Base-by-base conservation (phyloP, 345 rosid genomes). In the Sisymbrium irio region DNA sequence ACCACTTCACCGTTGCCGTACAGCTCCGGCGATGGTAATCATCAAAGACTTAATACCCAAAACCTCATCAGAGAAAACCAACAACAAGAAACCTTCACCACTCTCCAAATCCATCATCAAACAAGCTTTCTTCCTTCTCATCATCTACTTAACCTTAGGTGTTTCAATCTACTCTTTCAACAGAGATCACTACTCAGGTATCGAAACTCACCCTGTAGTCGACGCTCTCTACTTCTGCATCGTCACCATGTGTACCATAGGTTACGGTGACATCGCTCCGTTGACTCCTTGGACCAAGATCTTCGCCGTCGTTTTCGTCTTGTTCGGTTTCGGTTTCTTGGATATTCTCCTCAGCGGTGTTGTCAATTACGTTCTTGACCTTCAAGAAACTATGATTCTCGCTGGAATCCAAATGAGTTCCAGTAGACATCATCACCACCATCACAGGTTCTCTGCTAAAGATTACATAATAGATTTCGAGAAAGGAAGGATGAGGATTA, bases 11-110 rank as follows among this genome's bases (percentile, higher is more conserved):
- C 80, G 98, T 10, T 85, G 79, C 60, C 85, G 74, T 62, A 91
- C 98, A 2, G 96, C 98, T 35, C 97, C 98, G 8, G 98, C 96
- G 49, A 81, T 94, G 92, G 82, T 83, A 9, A 84, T 85, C 41
- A 69, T 89, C 72, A 78, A 77, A 15, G 86, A 88, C 74, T 55
- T 78, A 6, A 76, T 76, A 44, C 69, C 77, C 62, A 65, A 76
- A 74, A 14, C 71, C 1, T 10, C 55, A 13, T 51, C 78, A 69
- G 77, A n/a, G n/a, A n/a, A 82, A 9, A 3, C 61, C 12, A 81
- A 70, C 15, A 78, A 72, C 1, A 5, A 5, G 1, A n/a, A n/a
- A n/a, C 85, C 87, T 4, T 69, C 82, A 4, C 79, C 87, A 39
- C 85, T 73, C 6, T 85, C 93, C 20, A 71, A 73, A 35, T 77